These are phyloP conservation scores for Zizania latifolia DNA, from an alignment of 176 grass and related monocot genomes.

Conservation along the genomic window DNA sequence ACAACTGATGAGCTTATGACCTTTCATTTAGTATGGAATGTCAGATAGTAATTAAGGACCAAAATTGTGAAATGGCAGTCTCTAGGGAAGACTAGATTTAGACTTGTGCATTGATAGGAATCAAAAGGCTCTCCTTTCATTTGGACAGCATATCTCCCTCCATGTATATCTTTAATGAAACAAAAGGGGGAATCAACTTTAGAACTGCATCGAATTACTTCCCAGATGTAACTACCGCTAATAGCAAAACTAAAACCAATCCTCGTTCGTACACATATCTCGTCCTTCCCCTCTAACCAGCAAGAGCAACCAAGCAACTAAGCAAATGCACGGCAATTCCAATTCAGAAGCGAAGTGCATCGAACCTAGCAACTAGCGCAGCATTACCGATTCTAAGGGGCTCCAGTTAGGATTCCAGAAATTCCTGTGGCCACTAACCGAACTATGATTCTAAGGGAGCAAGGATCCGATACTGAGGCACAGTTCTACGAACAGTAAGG, in stretches of 20 bases:
- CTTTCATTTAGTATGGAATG: conserved; percentile 32
- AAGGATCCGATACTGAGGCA: background rate
- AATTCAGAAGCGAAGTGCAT: conserved; percentile 9
- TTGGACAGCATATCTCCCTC: conserved; percentile 45
- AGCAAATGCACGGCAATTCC: background rate
- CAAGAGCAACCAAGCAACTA: background rate
- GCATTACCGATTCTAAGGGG: background rate
- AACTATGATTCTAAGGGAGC: background rate
- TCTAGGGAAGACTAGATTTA: background rate
- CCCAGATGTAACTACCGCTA: background rate
- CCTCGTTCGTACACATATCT: background rate
- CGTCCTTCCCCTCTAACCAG: background rate
- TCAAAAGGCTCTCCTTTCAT: conserved; percentile 89
- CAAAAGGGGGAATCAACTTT: conserved; percentile 16
- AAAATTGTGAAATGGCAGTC: background rate
- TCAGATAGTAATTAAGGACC: background rate
- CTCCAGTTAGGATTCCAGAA: background rate
- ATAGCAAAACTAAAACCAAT: background rate
- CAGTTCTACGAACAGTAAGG: background rate
- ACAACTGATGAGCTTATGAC: conserved; percentile 75
- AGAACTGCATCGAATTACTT: background rate
- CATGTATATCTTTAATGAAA: conserved; percentile 65
- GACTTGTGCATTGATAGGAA: conserved; percentile 76
- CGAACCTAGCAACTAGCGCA: background rate
- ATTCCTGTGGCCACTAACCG: background rate